Percentiles rank a stretch among this genome's conserved stretches.
Evolutionary conservation across 352 stramenopile species (phyloP).

Genomic region (Phytophthora brassicae): DNA sequence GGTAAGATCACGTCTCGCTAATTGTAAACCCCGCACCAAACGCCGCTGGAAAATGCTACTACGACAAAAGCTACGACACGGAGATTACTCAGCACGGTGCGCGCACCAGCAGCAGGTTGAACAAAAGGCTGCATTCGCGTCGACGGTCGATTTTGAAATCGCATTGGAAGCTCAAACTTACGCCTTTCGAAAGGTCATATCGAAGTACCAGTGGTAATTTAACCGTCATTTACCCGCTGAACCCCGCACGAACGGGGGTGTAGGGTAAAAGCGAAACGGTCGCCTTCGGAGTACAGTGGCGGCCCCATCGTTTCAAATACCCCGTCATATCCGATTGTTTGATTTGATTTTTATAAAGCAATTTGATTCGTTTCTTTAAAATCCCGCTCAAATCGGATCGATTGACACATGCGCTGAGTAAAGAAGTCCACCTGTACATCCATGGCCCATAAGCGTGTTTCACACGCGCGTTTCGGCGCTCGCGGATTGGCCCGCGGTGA

Average conservation of each 20-base stretch:
- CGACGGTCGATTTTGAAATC: slow-evolving; percentile 18
- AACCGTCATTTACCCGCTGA: slow-evolving; percentile 19
- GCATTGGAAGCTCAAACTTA: background rate
- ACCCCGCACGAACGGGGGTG: slow-evolving; percentile 8
- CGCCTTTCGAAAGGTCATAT: slow-evolving; percentile 11
- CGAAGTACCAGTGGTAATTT: slow-evolving; percentile 15
- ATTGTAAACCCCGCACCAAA: background rate
- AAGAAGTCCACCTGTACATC: too few relatives aligned
- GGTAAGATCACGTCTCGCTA: background rate
- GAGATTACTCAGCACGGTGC: slow-evolving; percentile 2
- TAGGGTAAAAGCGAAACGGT: slow-evolving; percentile 23
- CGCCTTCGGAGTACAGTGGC: slow-evolving; percentile 9
- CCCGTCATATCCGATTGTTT: too few relatives aligned
- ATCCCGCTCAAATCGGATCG: too few relatives aligned
- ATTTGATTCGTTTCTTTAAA: too few relatives aligned
- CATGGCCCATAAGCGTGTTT: slow-evolving; percentile 2
- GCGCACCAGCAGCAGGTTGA: background rate
- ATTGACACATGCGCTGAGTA: too few relatives aligned
- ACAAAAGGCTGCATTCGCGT: slow-evolving; percentile 1
- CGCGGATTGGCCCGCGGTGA: slow-evolving; percentile 19
- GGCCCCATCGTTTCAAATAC: too few relatives aligned
- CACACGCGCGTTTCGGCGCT: slow-evolving; percentile 20
- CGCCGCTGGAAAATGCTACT: background rate
- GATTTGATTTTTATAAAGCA: too few relatives aligned
- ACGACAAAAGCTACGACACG: too few relatives aligned